Evolutionary conservation across 768 basidiomycete genomes (phyloP).

Genomic region (Imleria badia): DNA sequence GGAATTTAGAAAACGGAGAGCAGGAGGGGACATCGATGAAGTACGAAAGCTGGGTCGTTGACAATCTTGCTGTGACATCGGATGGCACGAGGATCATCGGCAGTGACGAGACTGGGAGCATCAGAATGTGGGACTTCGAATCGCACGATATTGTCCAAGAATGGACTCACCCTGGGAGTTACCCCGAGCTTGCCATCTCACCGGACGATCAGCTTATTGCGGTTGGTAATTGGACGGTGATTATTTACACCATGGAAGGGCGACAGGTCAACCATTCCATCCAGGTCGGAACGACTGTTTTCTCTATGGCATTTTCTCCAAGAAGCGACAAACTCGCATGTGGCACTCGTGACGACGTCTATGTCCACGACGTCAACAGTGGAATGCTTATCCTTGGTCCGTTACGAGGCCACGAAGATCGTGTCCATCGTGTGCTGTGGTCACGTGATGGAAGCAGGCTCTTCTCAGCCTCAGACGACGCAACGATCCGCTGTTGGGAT

Average conservation of each 20-base stretch:
- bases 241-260: background rate
- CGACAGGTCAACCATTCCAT: too few relatives aligned
- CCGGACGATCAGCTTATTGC: too few relatives aligned
- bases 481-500: constrained; percentile 14
- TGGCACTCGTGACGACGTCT: background rate
- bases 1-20: too few relatives aligned
- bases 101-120: background rate
- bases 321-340: background rate
- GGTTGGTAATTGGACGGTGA: rapidly evolving
- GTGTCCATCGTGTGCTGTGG: background rate
- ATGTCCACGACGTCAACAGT: background rate
- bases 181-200: background rate
- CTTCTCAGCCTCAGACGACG: too few relatives aligned
- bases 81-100: constrained; percentile 5
- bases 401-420: background rate
- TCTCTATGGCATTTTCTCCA: background rate
- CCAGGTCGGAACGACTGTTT: background rate
- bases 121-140: too few relatives aligned
- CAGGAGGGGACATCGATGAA: background rate
- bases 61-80: background rate
- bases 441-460: background rate
- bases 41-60: rapidly evolving
- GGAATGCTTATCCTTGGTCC: background rate
- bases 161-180: background rate
- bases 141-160: background rate